A percentile compares a stretch with the other conserved stretches of the same genome.
phyloP scores from a whole-genome alignment of 768 basidiomycete genomes.

The Pluteus cervinus region DNA sequence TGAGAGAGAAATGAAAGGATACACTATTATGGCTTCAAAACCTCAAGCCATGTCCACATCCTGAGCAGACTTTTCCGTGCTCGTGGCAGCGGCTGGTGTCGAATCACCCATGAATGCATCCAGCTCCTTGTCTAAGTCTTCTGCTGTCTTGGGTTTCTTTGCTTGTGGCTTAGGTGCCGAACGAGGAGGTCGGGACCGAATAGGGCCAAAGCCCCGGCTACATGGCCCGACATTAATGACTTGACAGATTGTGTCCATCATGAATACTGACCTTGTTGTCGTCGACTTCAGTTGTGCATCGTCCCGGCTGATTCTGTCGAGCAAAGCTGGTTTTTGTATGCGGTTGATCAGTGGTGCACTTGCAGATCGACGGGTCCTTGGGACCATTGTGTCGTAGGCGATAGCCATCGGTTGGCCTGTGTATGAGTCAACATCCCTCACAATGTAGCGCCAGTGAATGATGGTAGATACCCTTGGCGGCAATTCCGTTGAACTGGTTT shows the following conservation, averaged over 20 bases:
- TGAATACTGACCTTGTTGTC: too few species aligned
- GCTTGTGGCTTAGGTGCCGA: conserved; percentile 23
- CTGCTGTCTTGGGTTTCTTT: conserved; percentile 65
- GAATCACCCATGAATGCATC: conserved; percentile 80
- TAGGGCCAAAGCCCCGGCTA: conserved; percentile 39
- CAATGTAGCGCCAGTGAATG: conserved; percentile 1
- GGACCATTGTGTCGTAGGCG: conserved; percentile 47
- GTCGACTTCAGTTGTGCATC: conserved; percentile 31
- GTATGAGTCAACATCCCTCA: background rate
- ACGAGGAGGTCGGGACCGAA: conserved; percentile 35
- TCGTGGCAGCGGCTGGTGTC: conserved; percentile 13
- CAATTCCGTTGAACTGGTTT: conserved; percentile 78
- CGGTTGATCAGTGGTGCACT: conserved; percentile 62
- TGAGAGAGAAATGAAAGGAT: background rate
- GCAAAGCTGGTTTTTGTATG: conserved; percentile 68
- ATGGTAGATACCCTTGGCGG: conserved; percentile 68
- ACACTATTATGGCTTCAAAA: too few species aligned
- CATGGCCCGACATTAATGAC: background rate
- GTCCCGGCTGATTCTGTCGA: conserved; percentile 54
- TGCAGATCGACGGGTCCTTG: conserved; percentile 40
- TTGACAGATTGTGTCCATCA: too few species aligned
- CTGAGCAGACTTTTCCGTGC: conserved; percentile 19
- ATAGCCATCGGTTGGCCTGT: conserved; percentile 78
- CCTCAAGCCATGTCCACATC: conserved; percentile 49
- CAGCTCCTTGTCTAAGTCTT: conserved; percentile 83